Percentiles rank a stretch among this genome's conserved stretches.
Conservation (phyloP, 2,329 filamentous ascomycete species). For the Nannizzia gypsea region DNA sequence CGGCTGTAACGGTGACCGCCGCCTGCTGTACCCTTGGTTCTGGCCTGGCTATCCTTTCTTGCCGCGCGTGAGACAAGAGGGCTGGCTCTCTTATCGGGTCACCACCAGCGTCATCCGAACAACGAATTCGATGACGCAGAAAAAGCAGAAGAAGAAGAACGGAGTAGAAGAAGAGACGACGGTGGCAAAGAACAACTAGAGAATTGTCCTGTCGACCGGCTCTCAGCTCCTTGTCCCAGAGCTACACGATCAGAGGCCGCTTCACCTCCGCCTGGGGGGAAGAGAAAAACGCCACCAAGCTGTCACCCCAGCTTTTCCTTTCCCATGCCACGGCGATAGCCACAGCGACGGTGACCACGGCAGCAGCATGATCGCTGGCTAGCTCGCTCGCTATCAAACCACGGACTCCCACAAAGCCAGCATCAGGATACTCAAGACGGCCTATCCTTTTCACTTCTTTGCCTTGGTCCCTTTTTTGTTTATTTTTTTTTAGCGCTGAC, state of each 20-base stretch:
- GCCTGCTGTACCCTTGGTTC: background rate
- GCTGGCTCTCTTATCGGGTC: background rate
- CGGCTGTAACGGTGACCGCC: background rate
- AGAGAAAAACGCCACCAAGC: background rate
- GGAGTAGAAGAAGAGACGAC: too few relatives aligned
- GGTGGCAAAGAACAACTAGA: too few relatives aligned
- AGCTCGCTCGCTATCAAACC: background rate
- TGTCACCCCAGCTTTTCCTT: too few relatives aligned
- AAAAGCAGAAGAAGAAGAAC: background rate
- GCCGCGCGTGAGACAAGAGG: background rate
- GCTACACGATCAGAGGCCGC: background rate
- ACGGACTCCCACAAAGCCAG: background rate
- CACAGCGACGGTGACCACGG: background rate
- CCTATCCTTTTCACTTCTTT: background rate
- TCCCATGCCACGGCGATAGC: background rate
- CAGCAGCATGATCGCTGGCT: too few relatives aligned
- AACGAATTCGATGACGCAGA: too few relatives aligned
- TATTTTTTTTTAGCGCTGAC: background rate
- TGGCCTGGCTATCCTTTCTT: background rate
- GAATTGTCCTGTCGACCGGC: too few relatives aligned
- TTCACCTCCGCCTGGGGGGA: background rate
- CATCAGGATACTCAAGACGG: background rate
- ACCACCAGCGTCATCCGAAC: too few relatives aligned
- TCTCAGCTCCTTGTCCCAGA: too few relatives aligned
- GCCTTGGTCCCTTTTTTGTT: background rate